Evolutionary conservation across 1,284 basidiomycete genomes (phyloP), one percentile per base, ranked within the genome.

Genomic region (Ustilago xerochloae): DNA sequence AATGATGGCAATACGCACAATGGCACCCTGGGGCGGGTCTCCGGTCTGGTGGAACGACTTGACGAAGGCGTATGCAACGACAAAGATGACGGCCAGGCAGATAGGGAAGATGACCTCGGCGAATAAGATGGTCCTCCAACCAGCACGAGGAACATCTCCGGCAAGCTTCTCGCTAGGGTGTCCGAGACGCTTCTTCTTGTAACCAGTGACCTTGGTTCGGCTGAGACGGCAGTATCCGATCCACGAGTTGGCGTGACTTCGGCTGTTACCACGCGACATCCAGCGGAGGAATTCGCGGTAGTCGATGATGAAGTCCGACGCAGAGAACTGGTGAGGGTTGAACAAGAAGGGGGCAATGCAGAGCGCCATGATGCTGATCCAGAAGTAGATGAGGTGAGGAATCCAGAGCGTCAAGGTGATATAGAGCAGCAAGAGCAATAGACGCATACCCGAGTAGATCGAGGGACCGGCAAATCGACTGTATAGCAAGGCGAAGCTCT

Each of bases 1-100:
- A 77, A 99, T 91, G 81, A 99, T 90, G 28, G 93, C 93, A 68
- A 99, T 93, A 49, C 96, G 93, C 62, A 97, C 89, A 70, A 99
- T 88, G 73, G 92, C 93, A 59, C 92, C 89, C 74, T 85, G 78
- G 6, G 80, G 76, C 50, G 80, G 80, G 65, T 80, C 79, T 56
- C 73, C 70, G 28, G 43, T 57, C 51, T 72, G 56, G 61, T 76
- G 79, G 78, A 84, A 82, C 62, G 73, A 77, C 78, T 84, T 84
- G 78, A 83, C 81, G 52, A 83, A 84, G 62, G 79, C 77, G 68
- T 84, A 84, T 20, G 80, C 81, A n/a, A 84, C 75, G 30, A 78
- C 73, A 51, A 82, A 82, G 72, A 84, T 77, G 63, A 83, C 78
- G 46, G 82, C 82, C 52, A 78, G 58, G 71, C 63, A 65, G 62